Base-by-base conservation (phyloP, 2,329 filamentous ascomycete species). In the Cladophialophora carrionii region DNA sequence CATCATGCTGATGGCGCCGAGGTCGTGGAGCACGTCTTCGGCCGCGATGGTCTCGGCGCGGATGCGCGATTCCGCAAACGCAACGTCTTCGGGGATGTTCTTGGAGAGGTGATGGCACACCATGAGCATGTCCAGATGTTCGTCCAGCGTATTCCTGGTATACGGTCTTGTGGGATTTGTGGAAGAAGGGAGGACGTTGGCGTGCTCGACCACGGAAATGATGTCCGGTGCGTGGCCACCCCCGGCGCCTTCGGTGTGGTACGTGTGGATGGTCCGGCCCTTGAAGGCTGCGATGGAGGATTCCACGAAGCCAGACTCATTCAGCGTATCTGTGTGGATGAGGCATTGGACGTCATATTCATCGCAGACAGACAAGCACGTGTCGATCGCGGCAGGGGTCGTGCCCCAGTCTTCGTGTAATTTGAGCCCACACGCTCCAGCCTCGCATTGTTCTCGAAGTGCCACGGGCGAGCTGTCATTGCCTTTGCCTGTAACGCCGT, bases 111-210 rank as follows among this genome's bases (percentile, higher is more conserved):
- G 94, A 77, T 98, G 94, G 81, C 94, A 98, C 43, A 96, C 92
- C 94, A 97, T 97, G 54, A 97, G 82, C 94, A 98, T 98, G 80
- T 98, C 94, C 14, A 97, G 85, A 78, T 98, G 94, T 78, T 98
- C 94, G 74, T 97, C 94, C 0, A 98, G 85, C 0, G 94, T 98
- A 80, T 98, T 97, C 70, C 84, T 83, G 1, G 94, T 98, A 78
- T 88, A 97, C 0, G 94, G 94, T 1, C 93, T 84, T 1, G 94
- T 98, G 0, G 94, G 94, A 76, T 96, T 98, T 0, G 94, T 98
- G 54, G 89, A 94, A 4, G 89, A 92, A 0, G 94, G 94, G 0
- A 98, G 85, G 1, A 98, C 92, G 74, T 98, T 95, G 55, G 86
- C 79, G 73, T 93, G 89, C 77, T 96, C 92, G 10, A 97, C 94